Percentiles rank a stretch among this genome's conserved stretches.
phyloP scores from a whole-genome alignment of 2,329 filamentous ascomycete genomes.

The Diaporthe longicolla region DNA sequence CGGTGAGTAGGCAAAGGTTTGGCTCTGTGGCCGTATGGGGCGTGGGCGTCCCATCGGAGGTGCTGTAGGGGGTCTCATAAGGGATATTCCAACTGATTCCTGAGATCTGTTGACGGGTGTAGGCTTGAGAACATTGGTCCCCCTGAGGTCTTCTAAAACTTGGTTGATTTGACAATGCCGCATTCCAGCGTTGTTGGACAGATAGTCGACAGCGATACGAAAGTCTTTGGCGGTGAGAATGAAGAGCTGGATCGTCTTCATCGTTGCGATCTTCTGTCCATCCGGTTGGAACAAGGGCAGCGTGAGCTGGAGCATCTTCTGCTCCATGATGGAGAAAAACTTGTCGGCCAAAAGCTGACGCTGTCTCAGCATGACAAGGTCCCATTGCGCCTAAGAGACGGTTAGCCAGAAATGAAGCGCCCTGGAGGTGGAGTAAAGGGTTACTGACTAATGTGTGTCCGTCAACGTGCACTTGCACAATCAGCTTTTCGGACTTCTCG shows the following conservation, averaged over 20 bases:
- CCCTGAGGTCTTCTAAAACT: no score
- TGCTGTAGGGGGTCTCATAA: not conserved
- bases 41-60: not conserved
- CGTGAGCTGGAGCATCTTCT: constrained; percentile 25
- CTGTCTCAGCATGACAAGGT: constrained; percentile 13
- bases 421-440: not conserved
- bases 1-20: not conserved
- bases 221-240: constrained; percentile 18
- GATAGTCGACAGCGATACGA: constrained; percentile 31
- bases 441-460: constrained; percentile 34
- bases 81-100: not conserved
- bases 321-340: constrained; percentile 3
- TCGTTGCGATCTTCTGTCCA: not conserved
- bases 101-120: not conserved
- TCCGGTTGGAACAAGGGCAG: constrained; percentile 9
- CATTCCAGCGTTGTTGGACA: constrained; percentile 32
- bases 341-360: not conserved
- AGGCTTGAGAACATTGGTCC: no score
- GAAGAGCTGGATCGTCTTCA: constrained; percentile 25
- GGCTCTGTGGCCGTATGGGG: not conserved
- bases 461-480: constrained; percentile 40
- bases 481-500: not conserved
- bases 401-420: not conserved
- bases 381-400: constrained; percentile 33
- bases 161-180: not conserved